Evolutionary conservation across 768 basidiomycete genomes (phyloP).

Genomic region (Boletus subcaerulescens): DNA sequence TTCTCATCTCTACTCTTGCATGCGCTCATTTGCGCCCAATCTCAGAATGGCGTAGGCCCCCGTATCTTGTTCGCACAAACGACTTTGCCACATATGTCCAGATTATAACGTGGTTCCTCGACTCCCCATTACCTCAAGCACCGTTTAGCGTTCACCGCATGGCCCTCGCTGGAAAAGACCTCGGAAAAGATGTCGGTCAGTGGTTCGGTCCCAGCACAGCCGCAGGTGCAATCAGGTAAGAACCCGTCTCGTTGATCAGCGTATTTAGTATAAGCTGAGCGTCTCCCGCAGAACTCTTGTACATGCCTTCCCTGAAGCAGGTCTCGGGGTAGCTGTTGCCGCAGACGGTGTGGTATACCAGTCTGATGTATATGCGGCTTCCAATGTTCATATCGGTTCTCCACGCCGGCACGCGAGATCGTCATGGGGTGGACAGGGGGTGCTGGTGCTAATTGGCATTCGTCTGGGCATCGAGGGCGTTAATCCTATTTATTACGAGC

Average conservation of each 20-base stretch:
- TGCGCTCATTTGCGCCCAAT: constrained; percentile 7
- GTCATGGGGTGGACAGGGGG: constrained; percentile 79
- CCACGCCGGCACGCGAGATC: constrained; percentile 31
- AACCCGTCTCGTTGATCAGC: background rate
- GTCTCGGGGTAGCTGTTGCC: constrained; percentile 78
- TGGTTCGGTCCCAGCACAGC: constrained; percentile 99
- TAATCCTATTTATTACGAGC: constrained; percentile 92
- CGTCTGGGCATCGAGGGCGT: constrained; percentile 90
- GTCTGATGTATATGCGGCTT: constrained; percentile 82
- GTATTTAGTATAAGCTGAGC: constrained; percentile 3
- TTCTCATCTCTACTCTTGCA: background rate
- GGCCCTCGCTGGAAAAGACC: constrained; percentile 90
- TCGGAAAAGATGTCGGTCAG: constrained; percentile 93
- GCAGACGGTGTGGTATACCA: constrained; percentile 81
- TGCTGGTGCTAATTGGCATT: constrained; percentile 82
- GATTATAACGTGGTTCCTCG: constrained; percentile 93
- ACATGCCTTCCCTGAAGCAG: constrained; percentile 73
- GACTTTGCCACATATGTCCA: constrained; percentile 87
- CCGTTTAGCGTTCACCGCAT: constrained; percentile 97
- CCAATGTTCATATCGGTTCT: constrained; percentile 35
- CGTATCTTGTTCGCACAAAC: constrained; percentile 52
- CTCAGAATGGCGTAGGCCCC: constrained; percentile 83
- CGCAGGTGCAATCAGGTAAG: constrained; percentile 91
- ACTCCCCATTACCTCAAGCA: constrained; percentile 76
- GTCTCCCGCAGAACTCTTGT: constrained; percentile 60